phyloP scores from a whole-genome alignment of 2,329 filamentous ascomycete genomes.

The Colletotrichum eremochloae region DNA sequence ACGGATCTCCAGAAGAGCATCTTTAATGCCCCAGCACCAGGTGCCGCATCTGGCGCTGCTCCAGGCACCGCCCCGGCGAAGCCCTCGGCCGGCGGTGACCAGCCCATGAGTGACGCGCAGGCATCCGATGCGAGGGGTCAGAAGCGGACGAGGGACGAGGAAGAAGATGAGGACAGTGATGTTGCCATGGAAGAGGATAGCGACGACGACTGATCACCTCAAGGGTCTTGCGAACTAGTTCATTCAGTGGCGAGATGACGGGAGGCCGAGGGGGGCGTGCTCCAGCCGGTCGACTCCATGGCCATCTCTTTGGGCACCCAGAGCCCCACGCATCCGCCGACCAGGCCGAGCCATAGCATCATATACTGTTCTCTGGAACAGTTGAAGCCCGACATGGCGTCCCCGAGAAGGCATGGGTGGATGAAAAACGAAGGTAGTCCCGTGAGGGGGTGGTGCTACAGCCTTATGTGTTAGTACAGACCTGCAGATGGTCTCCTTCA shows the following conservation, averaged over 20 bases:
- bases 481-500: constrained; percentile 43
- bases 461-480: constrained; percentile 46
- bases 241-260: constrained; percentile 21
- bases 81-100: constrained; percentile 61
- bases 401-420: constrained; percentile 90
- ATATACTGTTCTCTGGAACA: constrained; percentile 79
- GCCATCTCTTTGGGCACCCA: constrained; percentile 80
- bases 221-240: constrained; percentile 13
- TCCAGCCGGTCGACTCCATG: constrained; percentile 34
- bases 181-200: constrained; percentile 79
- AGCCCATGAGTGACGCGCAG: constrained; percentile 64
- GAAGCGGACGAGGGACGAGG: constrained; percentile 78
- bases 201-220: constrained; percentile 72
- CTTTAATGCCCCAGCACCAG: constrained; percentile 76
- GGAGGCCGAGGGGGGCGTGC: constrained; percentile 18
- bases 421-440: constrained; percentile 87
- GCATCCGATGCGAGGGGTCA: constrained; percentile 70
- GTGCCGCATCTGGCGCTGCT: constrained; percentile 55
- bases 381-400: constrained; percentile 79
- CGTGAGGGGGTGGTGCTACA: constrained; percentile 85
- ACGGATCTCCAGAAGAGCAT: constrained; percentile 85
- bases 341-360: constrained; percentile 88
- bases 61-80: constrained; percentile 57
- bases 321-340: constrained; percentile 84
- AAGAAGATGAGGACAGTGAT: constrained; percentile 77